Percentiles rank a stretch among this genome's conserved stretches.
Evolutionary conservation across 495 filamentous ascomycete genomes (phyloP).

Genomic region (Barbatosphaeria neglecta): DNA sequence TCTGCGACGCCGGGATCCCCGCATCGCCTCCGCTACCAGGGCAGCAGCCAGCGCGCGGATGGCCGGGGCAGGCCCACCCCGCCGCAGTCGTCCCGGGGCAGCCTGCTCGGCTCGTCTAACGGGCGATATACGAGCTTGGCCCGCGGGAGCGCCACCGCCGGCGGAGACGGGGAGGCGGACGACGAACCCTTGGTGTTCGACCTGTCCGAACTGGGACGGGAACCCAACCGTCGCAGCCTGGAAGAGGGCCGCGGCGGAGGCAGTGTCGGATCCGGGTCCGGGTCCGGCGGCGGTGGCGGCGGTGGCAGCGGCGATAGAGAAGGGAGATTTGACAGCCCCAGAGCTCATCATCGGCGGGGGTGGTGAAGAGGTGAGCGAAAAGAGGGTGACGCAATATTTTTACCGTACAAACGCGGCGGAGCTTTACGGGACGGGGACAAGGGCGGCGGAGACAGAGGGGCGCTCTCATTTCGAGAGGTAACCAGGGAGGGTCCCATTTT

Average conservation of each 20-base stretch:
- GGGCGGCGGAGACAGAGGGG: too few species aligned
- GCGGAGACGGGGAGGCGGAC: constrained; percentile 43
- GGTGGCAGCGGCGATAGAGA: constrained; percentile 12
- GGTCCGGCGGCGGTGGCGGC: constrained; percentile 28
- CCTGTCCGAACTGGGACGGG: constrained; percentile 71
- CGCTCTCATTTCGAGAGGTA: too few species aligned
- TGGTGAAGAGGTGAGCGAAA: neutral
- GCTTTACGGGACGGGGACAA: too few species aligned
- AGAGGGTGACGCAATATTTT: too few species aligned
- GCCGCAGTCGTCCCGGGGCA: constrained; percentile 23
- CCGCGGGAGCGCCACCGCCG: constrained; percentile 25
- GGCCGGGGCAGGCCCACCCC: constrained; percentile 14
- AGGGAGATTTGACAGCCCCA: constrained; percentile 17
- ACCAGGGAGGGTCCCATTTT: too few species aligned
- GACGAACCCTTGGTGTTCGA: constrained; percentile 79
- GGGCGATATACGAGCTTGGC: constrained; percentile 43
- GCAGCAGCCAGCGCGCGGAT: constrained; percentile 3
- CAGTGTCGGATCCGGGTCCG: constrained; percentile 15
- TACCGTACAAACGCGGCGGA: too few species aligned
- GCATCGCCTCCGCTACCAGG: constrained; percentile 21
- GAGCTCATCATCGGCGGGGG: neutral
- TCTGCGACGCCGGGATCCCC: constrained; percentile 16
- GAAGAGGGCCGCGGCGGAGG: constrained; percentile 52
- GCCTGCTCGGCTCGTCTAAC: constrained; percentile 26
- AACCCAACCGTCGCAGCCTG: constrained; percentile 52